Evolutionary conservation across 164 flowering plant genomes (phyloP).

Genomic region (Umbellularia californica): DNA sequence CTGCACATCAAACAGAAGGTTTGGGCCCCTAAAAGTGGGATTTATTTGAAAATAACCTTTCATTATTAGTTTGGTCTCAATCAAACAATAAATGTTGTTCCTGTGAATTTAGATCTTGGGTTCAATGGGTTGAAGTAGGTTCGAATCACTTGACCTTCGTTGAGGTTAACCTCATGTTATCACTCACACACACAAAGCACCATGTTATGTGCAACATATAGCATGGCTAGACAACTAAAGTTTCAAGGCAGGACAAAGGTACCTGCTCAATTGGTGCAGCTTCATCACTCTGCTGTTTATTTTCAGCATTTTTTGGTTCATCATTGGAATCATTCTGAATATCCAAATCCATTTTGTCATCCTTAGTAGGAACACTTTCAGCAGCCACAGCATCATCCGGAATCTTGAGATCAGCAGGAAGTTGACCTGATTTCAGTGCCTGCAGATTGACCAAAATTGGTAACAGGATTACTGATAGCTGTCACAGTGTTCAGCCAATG

Average conservation of each 20-base stretch:
- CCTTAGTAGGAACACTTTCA: conserved; percentile 12
- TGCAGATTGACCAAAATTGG: conserved; percentile 16
- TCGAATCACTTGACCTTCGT: no score
- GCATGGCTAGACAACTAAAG: no score
- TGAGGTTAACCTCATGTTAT: no score
- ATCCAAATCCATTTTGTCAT: conserved; percentile 40
- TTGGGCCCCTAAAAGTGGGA: no score
- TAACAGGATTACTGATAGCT: not conserved
- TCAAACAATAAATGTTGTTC: no score
- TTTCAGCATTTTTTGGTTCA: conserved; percentile 20
- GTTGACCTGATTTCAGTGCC: conserved; percentile 80
- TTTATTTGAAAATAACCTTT: no score
- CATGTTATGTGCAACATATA: no score
- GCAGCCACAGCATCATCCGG: conserved; percentile 23
- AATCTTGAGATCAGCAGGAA: conserved; percentile 62
- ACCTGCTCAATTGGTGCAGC: conserved; percentile 33
- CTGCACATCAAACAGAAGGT: no score
- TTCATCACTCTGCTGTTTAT: conserved; percentile 27
- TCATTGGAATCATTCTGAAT: conserved; percentile 23
- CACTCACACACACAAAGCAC: no score
- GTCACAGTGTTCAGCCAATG: not conserved
- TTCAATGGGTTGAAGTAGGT: no score
- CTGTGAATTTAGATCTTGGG: no score
- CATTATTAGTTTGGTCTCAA: no score
- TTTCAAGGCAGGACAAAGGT: not conserved